phyloP scores from a whole-genome alignment of 2,329 filamentous ascomycete species.

The Zymoseptoria ardabiliae region DNA sequence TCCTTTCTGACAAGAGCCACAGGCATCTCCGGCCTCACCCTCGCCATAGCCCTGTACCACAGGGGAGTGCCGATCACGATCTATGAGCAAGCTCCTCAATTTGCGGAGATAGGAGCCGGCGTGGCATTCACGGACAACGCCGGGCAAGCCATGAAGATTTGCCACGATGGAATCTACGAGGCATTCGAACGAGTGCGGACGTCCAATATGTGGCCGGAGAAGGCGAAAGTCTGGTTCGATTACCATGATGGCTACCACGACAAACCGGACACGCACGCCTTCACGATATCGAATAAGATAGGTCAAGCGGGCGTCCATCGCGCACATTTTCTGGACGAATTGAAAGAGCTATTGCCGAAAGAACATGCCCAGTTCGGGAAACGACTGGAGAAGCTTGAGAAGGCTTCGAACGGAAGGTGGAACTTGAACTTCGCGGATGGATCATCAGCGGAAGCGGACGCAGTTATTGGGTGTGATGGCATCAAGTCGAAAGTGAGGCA shows the following conservation, averaged over 20 bases:
- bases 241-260: slow-evolving; percentile 32
- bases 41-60: slow-evolving; percentile 46
- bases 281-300: slow-evolving; percentile 21
- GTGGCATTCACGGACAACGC: slow-evolving; percentile 52
- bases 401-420: slow-evolving; percentile 22
- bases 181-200: slow-evolving; percentile 40
- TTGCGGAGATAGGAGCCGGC: slow-evolving; percentile 53
- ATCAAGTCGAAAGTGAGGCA: slow-evolving; percentile 51
- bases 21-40: slow-evolving; percentile 50
- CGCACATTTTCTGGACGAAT: slow-evolving; percentile 35
- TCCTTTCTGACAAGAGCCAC: neutral
- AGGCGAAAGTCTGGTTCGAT: slow-evolving; percentile 37
- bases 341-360: slow-evolving; percentile 35
- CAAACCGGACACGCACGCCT: slow-evolving; percentile 18
- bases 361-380: slow-evolving; percentile 30
- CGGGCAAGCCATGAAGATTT: slow-evolving; percentile 45
- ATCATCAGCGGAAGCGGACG: slow-evolving; percentile 38
- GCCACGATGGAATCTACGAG: slow-evolving; percentile 40
- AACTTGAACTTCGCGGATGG: slow-evolving; percentile 32
- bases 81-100: slow-evolving; percentile 50
- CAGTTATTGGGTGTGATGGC: slow-evolving; percentile 23
- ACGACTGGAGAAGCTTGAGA: slow-evolving; percentile 26
- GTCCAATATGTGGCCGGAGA: slow-evolving; percentile 31
- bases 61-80: slow-evolving; percentile 41
- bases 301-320: slow-evolving; percentile 30